These are phyloP conservation scores for Suhomyces kilbournensis DNA, from an alignment of 805 yeast species.

Conservation along the genomic window DNA sequence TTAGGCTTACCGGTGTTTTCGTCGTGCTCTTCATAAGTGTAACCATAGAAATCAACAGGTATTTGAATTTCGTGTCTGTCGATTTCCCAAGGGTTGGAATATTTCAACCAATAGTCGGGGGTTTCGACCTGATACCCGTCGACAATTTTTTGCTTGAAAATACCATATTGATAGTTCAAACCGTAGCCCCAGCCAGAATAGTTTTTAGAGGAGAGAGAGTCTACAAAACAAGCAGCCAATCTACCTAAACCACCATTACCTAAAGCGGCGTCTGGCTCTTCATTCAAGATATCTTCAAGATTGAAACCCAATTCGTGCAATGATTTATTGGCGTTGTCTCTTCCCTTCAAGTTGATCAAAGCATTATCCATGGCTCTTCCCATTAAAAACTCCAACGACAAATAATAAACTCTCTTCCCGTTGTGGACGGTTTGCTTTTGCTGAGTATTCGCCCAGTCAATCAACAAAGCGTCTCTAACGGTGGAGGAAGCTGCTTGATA, in stretches of 20 bases:
- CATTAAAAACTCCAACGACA: slow-evolving; percentile 87
- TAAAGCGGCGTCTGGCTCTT: slow-evolving; percentile 91
- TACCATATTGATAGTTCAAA: slow-evolving; percentile 88
- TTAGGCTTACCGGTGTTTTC: slow-evolving; percentile 53
- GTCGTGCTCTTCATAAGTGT: slow-evolving; percentile 56
- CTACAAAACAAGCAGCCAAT: slow-evolving; percentile 90
- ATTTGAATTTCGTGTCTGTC: slow-evolving; percentile 82
- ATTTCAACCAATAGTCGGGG: slow-evolving; percentile 92
- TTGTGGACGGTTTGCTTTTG: slow-evolving; percentile 82
- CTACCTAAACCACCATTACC: slow-evolving; percentile 97
- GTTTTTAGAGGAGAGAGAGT: slow-evolving; percentile 79
- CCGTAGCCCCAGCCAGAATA: slow-evolving; percentile 98
- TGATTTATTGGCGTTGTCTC: slow-evolving; percentile 49
- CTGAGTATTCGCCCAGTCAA: slow-evolving; percentile 92
- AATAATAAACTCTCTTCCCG: slow-evolving; percentile 81
- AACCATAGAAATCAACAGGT: slow-evolving; percentile 88
- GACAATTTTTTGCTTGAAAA: slow-evolving; percentile 82
- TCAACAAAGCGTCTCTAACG: slow-evolving; percentile 72
- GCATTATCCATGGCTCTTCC: slow-evolving; percentile 96
- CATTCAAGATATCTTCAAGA: slow-evolving; percentile 77
- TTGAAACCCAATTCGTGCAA: slow-evolving; percentile 76
- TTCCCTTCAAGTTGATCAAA: slow-evolving; percentile 71
- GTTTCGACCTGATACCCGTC: slow-evolving; percentile 93
- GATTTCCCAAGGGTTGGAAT: slow-evolving; percentile 91
- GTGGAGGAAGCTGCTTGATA: slow-evolving; percentile 84